Base-by-base conservation (phyloP, 2,329 filamentous ascomycete genomes). In the Escovopsis sp. region DNA sequence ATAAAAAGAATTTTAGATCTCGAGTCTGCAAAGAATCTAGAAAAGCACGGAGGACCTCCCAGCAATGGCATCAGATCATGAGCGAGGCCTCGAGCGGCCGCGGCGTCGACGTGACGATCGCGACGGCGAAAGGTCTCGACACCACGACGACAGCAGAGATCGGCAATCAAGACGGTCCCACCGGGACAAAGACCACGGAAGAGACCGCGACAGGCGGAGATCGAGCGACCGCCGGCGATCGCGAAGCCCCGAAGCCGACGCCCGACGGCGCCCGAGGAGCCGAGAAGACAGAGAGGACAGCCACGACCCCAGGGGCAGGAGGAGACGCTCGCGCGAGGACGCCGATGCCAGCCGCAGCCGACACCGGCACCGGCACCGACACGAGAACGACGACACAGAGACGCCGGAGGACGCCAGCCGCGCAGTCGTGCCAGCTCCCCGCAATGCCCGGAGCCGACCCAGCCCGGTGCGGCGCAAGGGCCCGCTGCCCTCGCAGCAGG, bases 401-500 rank as follows among this genome's bases (percentile, higher is more conserved):
- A 44, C 54, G 32, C 47, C 55, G 19, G 53, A 49, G 33, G 45
- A 50, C 26, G 43, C 40, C n/a, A 42, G 42, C 26, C 45, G 45
- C 26, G 45, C 45, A 11, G 11, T 46, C 28, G 15, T 15, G 15
- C 15, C 15, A 15, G 15, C 15, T 15, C 15, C 15, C 15, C 15
- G 15, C 28, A 30, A 6, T 6, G 26, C 45, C 30, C 35, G 37
- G 52, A n/a, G 45, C 39, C 36, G 49, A 47, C 45, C 51, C 46
- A 52, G 52, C 43, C 51, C 56, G 7, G 19, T 61, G 28, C 55
- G 51, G 45, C 56, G 53, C 8, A 55, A 55, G 41, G 73, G 71
- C 0, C 75, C 77, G 0, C 59, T 80, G 10, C 75, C 75, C 2
- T 75, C 75, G 1, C 77, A 81, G 52, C 65, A 66, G 34, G 70